These are phyloP conservation scores for Austropuccinia psidii DNA, from an alignment of 1,284 basidiomycete species.

Conservation along the genomic window DNA sequence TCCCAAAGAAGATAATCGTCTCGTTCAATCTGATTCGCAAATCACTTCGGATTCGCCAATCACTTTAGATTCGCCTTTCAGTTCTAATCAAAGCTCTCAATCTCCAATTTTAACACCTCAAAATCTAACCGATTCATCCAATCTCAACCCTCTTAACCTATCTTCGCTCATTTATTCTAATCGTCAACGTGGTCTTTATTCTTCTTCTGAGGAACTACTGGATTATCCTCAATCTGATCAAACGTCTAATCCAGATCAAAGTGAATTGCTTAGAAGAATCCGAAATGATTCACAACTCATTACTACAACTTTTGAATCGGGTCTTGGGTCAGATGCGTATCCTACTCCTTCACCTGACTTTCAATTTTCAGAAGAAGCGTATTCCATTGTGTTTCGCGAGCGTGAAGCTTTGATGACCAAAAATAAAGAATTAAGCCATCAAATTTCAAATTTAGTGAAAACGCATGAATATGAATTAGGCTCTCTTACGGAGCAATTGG, in stretches of 20 bases:
- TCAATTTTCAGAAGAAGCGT: neutral
- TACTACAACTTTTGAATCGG: constrained; percentile 16
- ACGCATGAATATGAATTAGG: constrained; percentile 21
- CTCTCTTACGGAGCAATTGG: constrained; percentile 2
- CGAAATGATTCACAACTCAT: constrained; percentile 5
- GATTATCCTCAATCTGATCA: neutral
- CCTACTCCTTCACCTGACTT: neutral
- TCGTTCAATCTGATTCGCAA: too few species aligned
- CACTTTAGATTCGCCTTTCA: neutral
- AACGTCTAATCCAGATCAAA: neutral
- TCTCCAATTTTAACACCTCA: neutral
- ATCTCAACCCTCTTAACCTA: constrained; percentile 12
- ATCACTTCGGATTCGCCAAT: neutral
- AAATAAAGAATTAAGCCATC: constrained; percentile 12
- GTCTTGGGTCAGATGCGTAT: constrained; percentile 11
- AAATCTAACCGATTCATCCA: neutral
- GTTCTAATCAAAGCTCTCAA: neutral
- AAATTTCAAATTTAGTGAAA: constrained; percentile 19
- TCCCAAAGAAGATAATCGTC: neutral
- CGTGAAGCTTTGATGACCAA: constrained; percentile 10
- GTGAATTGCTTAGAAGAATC: neutral
- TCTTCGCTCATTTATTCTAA: constrained; percentile 20
- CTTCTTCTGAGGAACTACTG: neutral
- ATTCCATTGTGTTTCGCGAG: neutral
- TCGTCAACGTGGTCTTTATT: constrained; percentile 19